phyloP scores from a whole-genome alignment of 768 basidiomycete species.

The Trametes maxima region DNA sequence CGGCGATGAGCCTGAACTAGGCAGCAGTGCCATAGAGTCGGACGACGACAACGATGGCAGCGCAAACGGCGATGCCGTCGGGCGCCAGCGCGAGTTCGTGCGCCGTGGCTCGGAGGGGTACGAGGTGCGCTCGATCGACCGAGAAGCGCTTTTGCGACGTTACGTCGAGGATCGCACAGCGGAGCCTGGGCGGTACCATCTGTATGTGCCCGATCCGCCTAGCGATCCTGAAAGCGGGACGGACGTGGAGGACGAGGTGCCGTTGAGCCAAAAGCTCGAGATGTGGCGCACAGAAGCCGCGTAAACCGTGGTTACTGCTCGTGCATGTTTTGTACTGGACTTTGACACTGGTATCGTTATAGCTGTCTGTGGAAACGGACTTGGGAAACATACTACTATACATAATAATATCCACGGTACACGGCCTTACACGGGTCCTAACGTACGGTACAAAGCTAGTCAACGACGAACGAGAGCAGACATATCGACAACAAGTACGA shows the following conservation, averaged over 20 bases:
- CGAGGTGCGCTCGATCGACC: slow-evolving; percentile 61
- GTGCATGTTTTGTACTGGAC: too few relatives aligned
- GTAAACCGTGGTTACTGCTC: background rate
- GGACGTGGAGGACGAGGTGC: slow-evolving; percentile 38
- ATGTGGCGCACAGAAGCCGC: slow-evolving; percentile 28
- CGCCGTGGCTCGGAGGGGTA: slow-evolving; percentile 83
- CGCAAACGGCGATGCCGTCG: slow-evolving; percentile 32
- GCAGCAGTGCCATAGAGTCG: slow-evolving; percentile 23
- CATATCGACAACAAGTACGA: background rate
- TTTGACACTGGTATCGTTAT: background rate
- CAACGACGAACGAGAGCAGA: background rate
- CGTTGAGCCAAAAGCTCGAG: slow-evolving; percentile 29
- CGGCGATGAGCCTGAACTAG: slow-evolving; percentile 34
- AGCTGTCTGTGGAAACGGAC: background rate
- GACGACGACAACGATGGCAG: slow-evolving; percentile 33
- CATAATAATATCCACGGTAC: slow-evolving; percentile 20
- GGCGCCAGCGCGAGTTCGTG: slow-evolving; percentile 39
- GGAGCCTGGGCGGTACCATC: slow-evolving; percentile 62
- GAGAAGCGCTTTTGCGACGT: slow-evolving; percentile 64
- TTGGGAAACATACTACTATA: slow-evolving; percentile 12
- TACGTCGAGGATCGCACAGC: slow-evolving; percentile 58
- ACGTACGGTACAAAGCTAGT: slow-evolving; percentile 2
- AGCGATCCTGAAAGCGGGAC: slow-evolving; percentile 46
- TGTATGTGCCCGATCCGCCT: slow-evolving; percentile 63
- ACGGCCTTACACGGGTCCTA: slow-evolving; percentile 8